Evolutionary conservation across 768 basidiomycete genomes (phyloP).

Genomic region (Kwoniella shandongensis): DNA sequence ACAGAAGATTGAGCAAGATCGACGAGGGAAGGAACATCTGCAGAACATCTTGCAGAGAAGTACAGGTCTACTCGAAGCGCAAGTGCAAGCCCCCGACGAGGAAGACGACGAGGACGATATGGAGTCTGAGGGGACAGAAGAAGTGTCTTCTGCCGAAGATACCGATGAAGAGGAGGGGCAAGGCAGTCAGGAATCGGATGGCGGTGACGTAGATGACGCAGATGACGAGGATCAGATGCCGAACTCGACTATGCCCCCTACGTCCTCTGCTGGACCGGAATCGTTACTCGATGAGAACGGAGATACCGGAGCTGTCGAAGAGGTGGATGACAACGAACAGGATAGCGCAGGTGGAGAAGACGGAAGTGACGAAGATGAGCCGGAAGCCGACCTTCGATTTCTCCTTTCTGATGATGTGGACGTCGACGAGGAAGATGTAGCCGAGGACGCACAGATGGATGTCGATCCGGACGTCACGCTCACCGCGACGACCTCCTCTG

Average conservation of each 20-base stretch:
- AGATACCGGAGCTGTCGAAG: background rate
- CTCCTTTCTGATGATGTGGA: constrained; percentile 7
- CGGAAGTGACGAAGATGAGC: background rate
- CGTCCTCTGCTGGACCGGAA: background rate
- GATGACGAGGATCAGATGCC: background rate
- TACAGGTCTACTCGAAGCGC: constrained; percentile 78
- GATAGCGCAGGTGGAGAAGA: background rate
- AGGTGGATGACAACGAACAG: background rate
- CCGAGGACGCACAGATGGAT: background rate
- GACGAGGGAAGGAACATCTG: constrained; percentile 77
- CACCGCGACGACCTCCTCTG: background rate
- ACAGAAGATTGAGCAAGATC: constrained; percentile 72
- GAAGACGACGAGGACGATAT: constrained; percentile 44
- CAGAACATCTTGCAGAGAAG: constrained; percentile 89
- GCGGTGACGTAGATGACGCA: constrained; percentile 39
- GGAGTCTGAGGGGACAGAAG: constrained; percentile 17
- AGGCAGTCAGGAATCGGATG: no score
- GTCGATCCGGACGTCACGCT: background rate
- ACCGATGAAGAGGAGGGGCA: constrained; percentile 17
- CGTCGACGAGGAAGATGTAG: background rate
- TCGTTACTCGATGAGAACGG: background rate
- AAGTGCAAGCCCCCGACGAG: constrained; percentile 52
- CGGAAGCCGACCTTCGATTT: constrained; percentile 11
- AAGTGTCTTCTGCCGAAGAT: constrained; percentile 22
- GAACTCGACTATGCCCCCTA: constrained; percentile 1